Evolutionary conservation across 228 moss, liverwort and hornwort species (phyloP).

Genomic region (Sphagnum magellanicum): DNA sequence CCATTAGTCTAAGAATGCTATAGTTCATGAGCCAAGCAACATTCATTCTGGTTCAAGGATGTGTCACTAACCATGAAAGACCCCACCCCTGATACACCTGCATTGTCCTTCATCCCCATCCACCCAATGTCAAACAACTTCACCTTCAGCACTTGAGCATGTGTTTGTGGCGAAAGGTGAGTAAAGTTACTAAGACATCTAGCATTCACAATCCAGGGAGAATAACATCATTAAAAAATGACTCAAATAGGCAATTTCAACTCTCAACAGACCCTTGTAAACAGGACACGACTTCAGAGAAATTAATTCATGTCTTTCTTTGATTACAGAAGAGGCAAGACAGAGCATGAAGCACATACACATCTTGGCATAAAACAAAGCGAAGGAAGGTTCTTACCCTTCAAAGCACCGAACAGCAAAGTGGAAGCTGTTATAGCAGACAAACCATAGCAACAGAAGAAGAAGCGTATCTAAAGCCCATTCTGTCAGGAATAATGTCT

Average conservation of each 20-base stretch:
- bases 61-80: neutral
- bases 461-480: neutral
- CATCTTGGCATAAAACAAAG: neutral
- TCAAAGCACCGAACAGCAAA: neutral
- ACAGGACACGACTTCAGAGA: neutral
- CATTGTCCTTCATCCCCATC: constrained; percentile 6
- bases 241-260: neutral
- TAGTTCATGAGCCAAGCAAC: too few species aligned
- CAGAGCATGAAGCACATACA: neutral
- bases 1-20: too few species aligned
- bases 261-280: neutral
- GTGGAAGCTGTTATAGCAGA: constrained; percentile 1
- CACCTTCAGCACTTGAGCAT: neutral
- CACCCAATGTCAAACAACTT: constrained; percentile 4
- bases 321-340: neutral
- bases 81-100: constrained; percentile 1
- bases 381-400: neutral
- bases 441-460: constrained; percentile 5
- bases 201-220: neutral
- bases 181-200: neutral
- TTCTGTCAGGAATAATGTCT: neutral
- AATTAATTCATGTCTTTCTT: neutral
- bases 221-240: neutral
- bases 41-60: neutral
- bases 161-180: neutral